A percentile compares a stretch with the other conserved stretches of the same genome.
Evolutionary conservation across 208 protist species (phyloP).

Genomic region (Lotmaria passim): DNA sequence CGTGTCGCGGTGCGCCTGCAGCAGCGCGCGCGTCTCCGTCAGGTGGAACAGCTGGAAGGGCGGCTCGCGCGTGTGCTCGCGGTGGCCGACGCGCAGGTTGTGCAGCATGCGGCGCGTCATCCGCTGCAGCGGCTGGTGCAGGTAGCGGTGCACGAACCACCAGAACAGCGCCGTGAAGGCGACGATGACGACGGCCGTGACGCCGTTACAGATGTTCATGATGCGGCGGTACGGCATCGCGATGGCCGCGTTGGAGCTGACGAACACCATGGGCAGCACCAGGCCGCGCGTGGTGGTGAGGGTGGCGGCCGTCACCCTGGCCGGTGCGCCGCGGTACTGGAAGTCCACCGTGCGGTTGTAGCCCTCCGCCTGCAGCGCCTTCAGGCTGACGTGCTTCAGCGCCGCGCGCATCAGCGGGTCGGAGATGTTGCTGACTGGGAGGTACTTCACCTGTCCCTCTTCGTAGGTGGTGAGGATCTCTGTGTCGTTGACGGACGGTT

Average conservation of each 20-base stretch:
- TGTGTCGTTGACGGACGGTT: slow-evolving; percentile 5
- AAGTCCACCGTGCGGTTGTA: slow-evolving; percentile 14
- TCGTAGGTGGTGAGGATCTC: not conserved
- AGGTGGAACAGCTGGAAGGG: slow-evolving; percentile 9
- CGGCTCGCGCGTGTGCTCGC: not conserved
- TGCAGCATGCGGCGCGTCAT: slow-evolving; percentile 1
- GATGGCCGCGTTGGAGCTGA: slow-evolving; percentile 5
- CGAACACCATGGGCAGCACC: slow-evolving; percentile 14
- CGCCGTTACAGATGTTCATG: slow-evolving; percentile 21
- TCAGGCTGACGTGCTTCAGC: slow-evolving; percentile 33
- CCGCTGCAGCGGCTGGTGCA: slow-evolving; percentile 19
- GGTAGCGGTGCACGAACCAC: not conserved
- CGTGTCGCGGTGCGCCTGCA: not conserved
- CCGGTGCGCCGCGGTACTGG: not conserved
- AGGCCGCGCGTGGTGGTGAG: slow-evolving; percentile 4
- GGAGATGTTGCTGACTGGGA: slow-evolving; percentile 25
- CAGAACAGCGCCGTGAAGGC: slow-evolving; percentile 16
- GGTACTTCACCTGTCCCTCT: not conserved
- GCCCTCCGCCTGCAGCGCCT: slow-evolving; percentile 6
- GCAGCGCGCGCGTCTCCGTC: slow-evolving; percentile 16
- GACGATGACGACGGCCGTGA: slow-evolving; percentile 4
- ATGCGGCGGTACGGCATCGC: slow-evolving; percentile 7
- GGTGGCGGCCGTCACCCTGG: slow-evolving; percentile 1
- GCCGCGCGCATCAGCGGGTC: slow-evolving; percentile 46
- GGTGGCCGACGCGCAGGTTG: slow-evolving; percentile 9